Conservation (phyloP, 2,329 filamentous ascomycete species). For the Fusarium palustre region DNA sequence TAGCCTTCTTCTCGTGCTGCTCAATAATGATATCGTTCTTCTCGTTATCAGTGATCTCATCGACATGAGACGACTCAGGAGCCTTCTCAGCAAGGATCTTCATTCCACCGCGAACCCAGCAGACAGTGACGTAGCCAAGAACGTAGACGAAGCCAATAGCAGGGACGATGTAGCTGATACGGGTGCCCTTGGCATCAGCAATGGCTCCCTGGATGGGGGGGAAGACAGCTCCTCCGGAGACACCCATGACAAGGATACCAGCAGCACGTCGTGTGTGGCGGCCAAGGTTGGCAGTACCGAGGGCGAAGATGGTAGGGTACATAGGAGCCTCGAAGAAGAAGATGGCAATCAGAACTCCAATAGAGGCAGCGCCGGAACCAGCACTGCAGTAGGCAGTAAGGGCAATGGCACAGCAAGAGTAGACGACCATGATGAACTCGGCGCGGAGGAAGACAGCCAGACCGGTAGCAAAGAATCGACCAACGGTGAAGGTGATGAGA, state of each 20-base stretch:
- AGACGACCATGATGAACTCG: conserved; percentile 74
- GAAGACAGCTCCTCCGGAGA: conserved; percentile 68
- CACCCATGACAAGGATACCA: conserved; percentile 76
- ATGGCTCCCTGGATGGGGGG: conserved; percentile 40
- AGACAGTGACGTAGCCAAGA: conserved; percentile 34
- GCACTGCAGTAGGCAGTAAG: conserved; percentile 61
- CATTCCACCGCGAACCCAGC: conserved; percentile 40
- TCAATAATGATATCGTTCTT: conserved; percentile 31
- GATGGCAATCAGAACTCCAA: conserved; percentile 75
- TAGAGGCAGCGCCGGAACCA: conserved; percentile 56
- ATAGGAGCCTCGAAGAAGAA: conserved; percentile 84
- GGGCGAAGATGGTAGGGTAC: conserved; percentile 83
- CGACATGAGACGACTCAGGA: not conserved
- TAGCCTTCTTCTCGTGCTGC: conserved; percentile 40
- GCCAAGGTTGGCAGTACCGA: conserved; percentile 80
- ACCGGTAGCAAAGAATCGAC: conserved; percentile 73
- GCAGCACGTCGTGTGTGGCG: conserved; percentile 81
- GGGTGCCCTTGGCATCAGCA: conserved; percentile 40
- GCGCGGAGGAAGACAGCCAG: conserved; percentile 76
- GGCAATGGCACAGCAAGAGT: conserved; percentile 74
- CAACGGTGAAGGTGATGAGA: conserved; percentile 79
- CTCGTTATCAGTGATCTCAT: conserved; percentile 15
- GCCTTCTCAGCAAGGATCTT: conserved; percentile 24
- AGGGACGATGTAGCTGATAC: conserved; percentile 43
- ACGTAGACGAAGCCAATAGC: conserved; percentile 44